Percentiles rank a stretch among this genome's conserved stretches.
Evolutionary conservation across 495 filamentous ascomycete species (phyloP).

Genomic region (Hypoxylon fragiforme): DNA sequence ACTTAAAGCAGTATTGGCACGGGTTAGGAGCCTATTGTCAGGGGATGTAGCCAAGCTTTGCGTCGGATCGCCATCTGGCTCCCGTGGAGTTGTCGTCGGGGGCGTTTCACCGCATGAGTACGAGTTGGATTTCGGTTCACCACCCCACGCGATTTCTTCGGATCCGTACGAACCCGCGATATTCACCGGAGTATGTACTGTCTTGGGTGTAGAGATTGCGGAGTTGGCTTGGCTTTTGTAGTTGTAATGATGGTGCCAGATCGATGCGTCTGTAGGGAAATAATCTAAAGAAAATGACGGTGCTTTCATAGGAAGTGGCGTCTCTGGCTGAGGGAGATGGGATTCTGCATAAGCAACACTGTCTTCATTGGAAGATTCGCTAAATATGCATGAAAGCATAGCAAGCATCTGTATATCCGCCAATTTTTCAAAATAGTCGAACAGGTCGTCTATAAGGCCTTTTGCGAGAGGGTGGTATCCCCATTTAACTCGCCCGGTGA

Average conservation of each 20-base stretch:
- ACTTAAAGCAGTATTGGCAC: slow-evolving; percentile 60
- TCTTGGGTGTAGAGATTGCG: slow-evolving; percentile 61
- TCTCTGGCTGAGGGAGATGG: slow-evolving; percentile 52
- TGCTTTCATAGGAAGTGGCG: slow-evolving; percentile 65
- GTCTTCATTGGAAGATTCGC: slow-evolving; percentile 60
- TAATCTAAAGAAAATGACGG: slow-evolving; percentile 69
- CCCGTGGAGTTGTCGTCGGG: slow-evolving; percentile 48
- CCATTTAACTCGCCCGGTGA: slow-evolving; percentile 77
- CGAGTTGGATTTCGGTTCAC: slow-evolving; percentile 55
- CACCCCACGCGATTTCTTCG: slow-evolving; percentile 55
- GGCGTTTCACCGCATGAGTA: slow-evolving; percentile 70
- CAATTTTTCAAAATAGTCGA: slow-evolving; percentile 75
- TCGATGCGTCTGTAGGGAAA: slow-evolving; percentile 62
- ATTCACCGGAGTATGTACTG: slow-evolving; percentile 56
- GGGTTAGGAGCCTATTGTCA: slow-evolving; percentile 56
- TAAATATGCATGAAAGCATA: slow-evolving; percentile 89
- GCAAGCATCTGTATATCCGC: slow-evolving; percentile 93
- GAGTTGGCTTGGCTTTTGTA: slow-evolving; percentile 52
- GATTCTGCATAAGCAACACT: slow-evolving; percentile 52
- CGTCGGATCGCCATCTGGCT: slow-evolving; percentile 44
- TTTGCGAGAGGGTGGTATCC: slow-evolving; percentile 79
- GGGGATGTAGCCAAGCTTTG: slow-evolving; percentile 74
- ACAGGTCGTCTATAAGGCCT: slow-evolving; percentile 69
- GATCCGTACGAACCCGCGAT: slow-evolving; percentile 64
- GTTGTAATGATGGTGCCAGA: slow-evolving; percentile 48